These are phyloP conservation scores for Phialocephala subalpina DNA, from an alignment of 2,329 filamentous ascomycete species.

Conservation along the genomic window DNA sequence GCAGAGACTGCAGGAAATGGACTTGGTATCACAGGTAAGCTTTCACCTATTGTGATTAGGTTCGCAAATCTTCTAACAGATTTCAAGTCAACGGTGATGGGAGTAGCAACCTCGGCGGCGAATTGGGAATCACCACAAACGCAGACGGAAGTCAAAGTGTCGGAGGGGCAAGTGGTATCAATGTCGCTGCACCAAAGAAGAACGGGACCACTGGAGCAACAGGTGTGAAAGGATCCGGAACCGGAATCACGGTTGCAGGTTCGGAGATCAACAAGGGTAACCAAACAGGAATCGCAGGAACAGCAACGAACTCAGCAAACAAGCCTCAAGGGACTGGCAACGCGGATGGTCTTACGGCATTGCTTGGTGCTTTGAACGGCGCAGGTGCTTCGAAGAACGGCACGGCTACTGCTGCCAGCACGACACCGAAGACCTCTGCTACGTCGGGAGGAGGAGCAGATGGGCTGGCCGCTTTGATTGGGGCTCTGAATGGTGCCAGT, in stretches of 20 bases:
- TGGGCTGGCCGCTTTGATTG: slow-evolving; percentile 19
- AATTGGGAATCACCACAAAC: slow-evolving; percentile 24
- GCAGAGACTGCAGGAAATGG: too few relatives aligned
- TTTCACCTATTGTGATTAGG: neutral
- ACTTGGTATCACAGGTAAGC: neutral
- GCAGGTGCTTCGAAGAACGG: slow-evolving; percentile 15
- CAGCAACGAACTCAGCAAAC: slow-evolving; percentile 5
- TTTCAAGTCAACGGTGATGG: slow-evolving; percentile 35
- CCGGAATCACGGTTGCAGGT: slow-evolving; percentile 7
- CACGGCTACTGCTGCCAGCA: slow-evolving; percentile 9
- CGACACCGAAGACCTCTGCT: neutral
- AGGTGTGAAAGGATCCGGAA: too few relatives aligned
- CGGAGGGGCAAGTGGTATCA: slow-evolving; percentile 22
- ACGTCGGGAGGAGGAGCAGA: too few relatives aligned
- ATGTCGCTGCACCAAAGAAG: slow-evolving; percentile 11
- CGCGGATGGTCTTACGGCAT: slow-evolving; percentile 11
- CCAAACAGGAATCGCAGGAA: neutral
- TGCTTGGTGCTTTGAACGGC: slow-evolving; percentile 19
- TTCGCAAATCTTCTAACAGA: neutral
- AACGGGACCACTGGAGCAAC: neutral
- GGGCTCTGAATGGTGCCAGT: slow-evolving; percentile 12
- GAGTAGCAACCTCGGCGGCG: slow-evolving; percentile 25
- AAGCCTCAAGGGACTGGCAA: slow-evolving; percentile 15
- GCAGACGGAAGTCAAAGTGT: slow-evolving; percentile 24
- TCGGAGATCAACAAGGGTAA: neutral